Evolutionary conservation across 371 early-diverging fungal species (phyloP).

Genomic region (Gilbertella persicaria): DNA sequence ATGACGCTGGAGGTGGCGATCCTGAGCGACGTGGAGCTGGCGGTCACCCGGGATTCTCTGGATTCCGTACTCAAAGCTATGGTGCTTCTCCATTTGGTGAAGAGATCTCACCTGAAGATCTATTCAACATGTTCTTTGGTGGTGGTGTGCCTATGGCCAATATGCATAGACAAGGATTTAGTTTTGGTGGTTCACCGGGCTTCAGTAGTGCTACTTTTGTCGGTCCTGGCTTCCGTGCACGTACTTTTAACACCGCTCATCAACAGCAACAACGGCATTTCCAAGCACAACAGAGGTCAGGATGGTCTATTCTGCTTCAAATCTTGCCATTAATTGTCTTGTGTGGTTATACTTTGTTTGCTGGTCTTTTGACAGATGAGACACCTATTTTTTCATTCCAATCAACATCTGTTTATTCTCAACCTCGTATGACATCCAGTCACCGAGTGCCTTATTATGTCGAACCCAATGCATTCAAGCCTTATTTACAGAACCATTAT

Average conservation of each 20-base stretch:
- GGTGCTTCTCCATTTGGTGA: conserved; percentile 57
- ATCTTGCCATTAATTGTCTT: conserved; percentile 43
- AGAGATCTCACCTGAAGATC: conserved; percentile 92
- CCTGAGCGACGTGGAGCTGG: conserved; percentile 48
- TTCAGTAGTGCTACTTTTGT: conserved; percentile 56
- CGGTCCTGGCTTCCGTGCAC: conserved; percentile 48
- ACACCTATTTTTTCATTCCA: conserved; percentile 42
- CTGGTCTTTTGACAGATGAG: conserved; percentile 41
- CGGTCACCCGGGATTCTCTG: conserved; percentile 19
- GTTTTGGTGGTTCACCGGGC: conserved; percentile 34
- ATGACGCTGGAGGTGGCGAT: conserved; percentile 87
- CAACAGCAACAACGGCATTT: conserved; percentile 15
- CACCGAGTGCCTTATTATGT: conserved; percentile 49
- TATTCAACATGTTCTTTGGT: conserved; percentile 96
- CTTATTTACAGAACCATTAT: conserved; percentile 26
- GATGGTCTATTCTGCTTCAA: conserved; percentile 41
- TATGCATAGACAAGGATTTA: conserved; percentile 17
- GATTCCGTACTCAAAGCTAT: conserved; percentile 16
- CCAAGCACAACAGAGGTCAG: conserved; percentile 21
- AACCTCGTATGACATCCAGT: conserved; percentile 32
- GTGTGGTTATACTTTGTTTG: conserved; percentile 45
- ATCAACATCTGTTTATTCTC: conserved; percentile 39
- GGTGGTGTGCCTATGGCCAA: conserved; percentile 46
- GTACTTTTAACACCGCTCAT: conserved; percentile 32
- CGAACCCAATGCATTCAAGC: conserved; percentile 36